A percentile compares a stretch with the other conserved stretches of the same genome.
Conservation (phyloP, 73 alveolate species). For the Tetrahymena borealis region DNA sequence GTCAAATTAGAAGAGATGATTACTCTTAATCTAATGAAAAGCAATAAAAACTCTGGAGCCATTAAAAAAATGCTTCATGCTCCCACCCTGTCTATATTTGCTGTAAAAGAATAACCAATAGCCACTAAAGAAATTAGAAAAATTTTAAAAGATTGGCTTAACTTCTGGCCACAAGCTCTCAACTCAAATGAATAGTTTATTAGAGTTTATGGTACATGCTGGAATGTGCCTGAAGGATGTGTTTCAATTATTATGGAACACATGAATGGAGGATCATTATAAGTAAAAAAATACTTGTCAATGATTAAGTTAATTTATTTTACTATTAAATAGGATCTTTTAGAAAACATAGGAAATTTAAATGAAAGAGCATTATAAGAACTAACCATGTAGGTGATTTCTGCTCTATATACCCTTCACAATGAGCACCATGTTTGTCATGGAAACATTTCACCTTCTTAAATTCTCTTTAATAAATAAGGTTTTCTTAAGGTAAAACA, state of each 20-base stretch:
- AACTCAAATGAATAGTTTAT: not conserved
- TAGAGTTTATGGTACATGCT: slow-evolving; percentile 30
- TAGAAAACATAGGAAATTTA: not conserved
- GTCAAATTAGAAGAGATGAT: slow-evolving; percentile 43
- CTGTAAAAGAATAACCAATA: slow-evolving; percentile 46
- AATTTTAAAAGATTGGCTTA: not conserved
- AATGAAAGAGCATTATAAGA: not conserved
- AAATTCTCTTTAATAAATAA: not conserved
- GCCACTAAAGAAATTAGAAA: not conserved
- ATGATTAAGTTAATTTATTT: too few species aligned
- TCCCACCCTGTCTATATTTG: slow-evolving; percentile 38
- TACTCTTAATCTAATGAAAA: slow-evolving; percentile 31
- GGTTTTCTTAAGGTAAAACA: not conserved
- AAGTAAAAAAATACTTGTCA: too few species aligned
- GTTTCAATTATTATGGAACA: slow-evolving; percentile 38
- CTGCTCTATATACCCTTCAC: not conserved
- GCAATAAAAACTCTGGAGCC: slow-evolving; percentile 39
- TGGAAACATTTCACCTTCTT: not conserved
- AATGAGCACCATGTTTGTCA: not conserved
- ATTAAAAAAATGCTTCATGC: slow-evolving; percentile 51
- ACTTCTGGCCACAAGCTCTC: not conserved
- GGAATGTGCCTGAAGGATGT: slow-evolving; percentile 63
- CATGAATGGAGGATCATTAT: slow-evolving; percentile 17
- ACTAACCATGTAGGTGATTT: not conserved
- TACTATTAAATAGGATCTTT: not conserved